Conservation (phyloP, 768 basidiomycete species). For the Termitomyces sp. region DNA sequence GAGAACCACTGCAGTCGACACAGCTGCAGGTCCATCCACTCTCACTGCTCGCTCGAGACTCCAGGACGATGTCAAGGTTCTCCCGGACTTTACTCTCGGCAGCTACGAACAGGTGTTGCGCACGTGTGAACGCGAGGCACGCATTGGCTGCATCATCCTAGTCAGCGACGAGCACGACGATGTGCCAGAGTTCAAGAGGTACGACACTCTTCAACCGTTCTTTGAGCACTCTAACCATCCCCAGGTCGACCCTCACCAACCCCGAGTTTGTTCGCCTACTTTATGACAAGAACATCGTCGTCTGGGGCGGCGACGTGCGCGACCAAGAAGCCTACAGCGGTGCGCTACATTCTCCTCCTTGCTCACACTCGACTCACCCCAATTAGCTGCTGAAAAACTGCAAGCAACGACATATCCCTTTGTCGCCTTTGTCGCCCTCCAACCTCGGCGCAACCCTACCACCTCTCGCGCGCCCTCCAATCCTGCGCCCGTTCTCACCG, state of each 20-base stretch:
- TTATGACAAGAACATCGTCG: slow-evolving; percentile 67
- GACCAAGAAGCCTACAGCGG: slow-evolving; percentile 78
- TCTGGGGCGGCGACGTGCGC: slow-evolving; percentile 92
- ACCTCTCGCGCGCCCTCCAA: slow-evolving; percentile 25
- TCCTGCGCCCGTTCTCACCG: slow-evolving; percentile 53
- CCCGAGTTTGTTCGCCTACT: slow-evolving; percentile 62
- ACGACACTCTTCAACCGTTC: slow-evolving; percentile 12
- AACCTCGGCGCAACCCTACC: slow-evolving; percentile 53
- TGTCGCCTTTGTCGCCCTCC: slow-evolving; percentile 85
- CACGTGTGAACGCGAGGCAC: slow-evolving; percentile 62
- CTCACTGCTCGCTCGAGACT: slow-evolving; percentile 28
- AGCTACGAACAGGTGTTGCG: slow-evolving; percentile 79
- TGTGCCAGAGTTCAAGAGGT: slow-evolving; percentile 83
- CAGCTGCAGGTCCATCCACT: slow-evolving; percentile 39
- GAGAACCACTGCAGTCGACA: slow-evolving; percentile 26
- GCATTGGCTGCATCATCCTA: slow-evolving; percentile 76
- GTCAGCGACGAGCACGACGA: slow-evolving; percentile 91
- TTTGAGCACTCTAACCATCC: not conserved
- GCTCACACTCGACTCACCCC: slow-evolving; percentile 45
- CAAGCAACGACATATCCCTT: slow-evolving; percentile 92
- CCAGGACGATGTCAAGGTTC: slow-evolving; percentile 38
- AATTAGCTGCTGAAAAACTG: slow-evolving; percentile 53
- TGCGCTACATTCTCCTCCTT: slow-evolving; percentile 46
- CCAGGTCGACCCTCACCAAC: slow-evolving; percentile 73
- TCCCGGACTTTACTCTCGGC: slow-evolving; percentile 80